Base-by-base conservation (phyloP, 441 rosid genomes). In the Pelargonium myrrhifolium region DNA sequence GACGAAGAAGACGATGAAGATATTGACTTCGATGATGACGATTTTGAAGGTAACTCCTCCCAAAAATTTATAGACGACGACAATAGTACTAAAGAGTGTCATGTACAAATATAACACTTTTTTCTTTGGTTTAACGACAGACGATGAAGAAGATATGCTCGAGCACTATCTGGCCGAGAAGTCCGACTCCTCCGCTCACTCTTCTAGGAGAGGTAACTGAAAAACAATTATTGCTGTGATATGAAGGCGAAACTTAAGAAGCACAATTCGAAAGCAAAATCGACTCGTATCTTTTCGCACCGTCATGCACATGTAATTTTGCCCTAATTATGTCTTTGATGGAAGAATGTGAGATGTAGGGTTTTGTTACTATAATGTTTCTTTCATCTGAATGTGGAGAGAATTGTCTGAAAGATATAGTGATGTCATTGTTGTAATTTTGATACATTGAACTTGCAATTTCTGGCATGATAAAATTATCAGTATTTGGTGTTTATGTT, bases 131-230 rank as follows among this genome's bases (percentile, higher is more conserved):
- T 9, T 20, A 1, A 53, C 70, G 66, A 77, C 84, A 84, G 99
- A 88, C 76, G 99, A 92, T 8, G 98, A 94, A 82, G 92, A 86
- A 37, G 99, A 89, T 77, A 92, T 94, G 97, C 85, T 94, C 17
- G 96, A 92, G 87, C 99, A 88, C 75, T 92, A 88, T 76, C 81
- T 92, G 73, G 97, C 97, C 0, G 97, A 91, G 87, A 94, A 94
- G 78, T 81, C 92, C 35, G 96, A 89, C 70, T 70, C 85, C 9
- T 84, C 89, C 0, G 11, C 82, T 45, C 95, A 89, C 72, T 72
- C 87, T 15, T 81, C 83, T n/a, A 83, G 76, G 77, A 71, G 82
- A 76, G 80, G 22, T 61, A 26, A 26, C 18, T 61, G 64, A 61
- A 61, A 15, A 10, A 61, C 17, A 24, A 24, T 15, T 22, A 61